A percentile compares a stretch with the other conserved stretches of the same genome.
Evolutionary conservation across 768 basidiomycete species (phyloP).

Genomic region (Leccinum subtestaceum): DNA sequence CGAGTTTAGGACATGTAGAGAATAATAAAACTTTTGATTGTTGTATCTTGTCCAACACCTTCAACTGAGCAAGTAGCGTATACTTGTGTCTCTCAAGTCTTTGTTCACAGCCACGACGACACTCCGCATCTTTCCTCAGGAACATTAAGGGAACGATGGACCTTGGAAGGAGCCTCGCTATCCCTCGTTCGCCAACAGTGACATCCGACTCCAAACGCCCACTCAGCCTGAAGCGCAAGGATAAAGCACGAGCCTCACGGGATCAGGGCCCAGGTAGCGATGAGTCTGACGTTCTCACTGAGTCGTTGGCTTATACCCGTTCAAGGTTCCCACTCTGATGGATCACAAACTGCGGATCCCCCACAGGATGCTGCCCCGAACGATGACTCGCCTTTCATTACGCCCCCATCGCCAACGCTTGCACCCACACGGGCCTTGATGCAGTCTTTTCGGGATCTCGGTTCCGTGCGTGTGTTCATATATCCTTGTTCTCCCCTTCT

Average conservation of each 20-base stretch:
- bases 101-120: conserved; percentile 25
- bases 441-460: conserved; percentile 59
- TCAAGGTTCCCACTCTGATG: conserved; percentile 21
- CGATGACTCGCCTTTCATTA: conserved; percentile 68
- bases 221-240: conserved; percentile 55
- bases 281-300: conserved; percentile 3
- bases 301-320: conserved; percentile 5
- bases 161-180: conserved; percentile 57
- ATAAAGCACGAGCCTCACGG: conserved; percentile 30
- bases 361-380: conserved; percentile 17
- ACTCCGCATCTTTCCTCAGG: conserved; percentile 33
- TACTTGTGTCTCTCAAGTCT: conserved; percentile 22
- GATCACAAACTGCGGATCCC: conserved; percentile 5
- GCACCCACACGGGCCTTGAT: conserved; percentile 43
- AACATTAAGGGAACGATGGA: conserved; percentile 56
- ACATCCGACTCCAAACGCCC: conserved; percentile 45
- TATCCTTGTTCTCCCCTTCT: neutral
- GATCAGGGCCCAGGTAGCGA: conserved; percentile 30
- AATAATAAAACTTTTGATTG: neutral
- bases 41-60: neutral
- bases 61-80: conserved; percentile 1
- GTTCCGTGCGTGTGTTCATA: conserved; percentile 53
- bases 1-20: neutral
- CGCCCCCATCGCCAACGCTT: conserved; percentile 65
- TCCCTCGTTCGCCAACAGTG: conserved; percentile 28